These are phyloP conservation scores for Erodium maritimum DNA, from an alignment of 345 rosid genomes.

Conservation along the genomic window DNA sequence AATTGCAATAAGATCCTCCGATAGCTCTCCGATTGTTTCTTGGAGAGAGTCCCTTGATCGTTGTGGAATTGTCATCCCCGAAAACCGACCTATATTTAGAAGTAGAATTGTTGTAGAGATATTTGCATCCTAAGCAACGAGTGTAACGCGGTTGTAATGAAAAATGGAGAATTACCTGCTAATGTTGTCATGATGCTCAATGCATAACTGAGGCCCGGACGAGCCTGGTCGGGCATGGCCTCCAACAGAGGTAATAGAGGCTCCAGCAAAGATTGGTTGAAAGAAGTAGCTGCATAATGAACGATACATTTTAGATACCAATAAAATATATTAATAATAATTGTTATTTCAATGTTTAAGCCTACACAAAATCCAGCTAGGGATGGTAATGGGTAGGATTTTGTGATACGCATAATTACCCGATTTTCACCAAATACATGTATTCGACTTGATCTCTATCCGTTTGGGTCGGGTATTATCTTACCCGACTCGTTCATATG, in stretches of 20 bases:
- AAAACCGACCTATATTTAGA: constrained; percentile 37
- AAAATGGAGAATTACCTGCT: constrained; percentile 21
- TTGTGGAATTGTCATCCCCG: constrained; percentile 24
- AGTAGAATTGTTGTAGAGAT: neutral
- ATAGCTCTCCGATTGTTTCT: constrained; percentile 26
- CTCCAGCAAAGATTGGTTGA: constrained; percentile 25
- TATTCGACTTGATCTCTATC: no score
- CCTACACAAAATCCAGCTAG: no score
- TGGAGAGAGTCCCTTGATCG: constrained; percentile 38
- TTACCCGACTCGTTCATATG: no score
- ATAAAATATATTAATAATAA: no score
- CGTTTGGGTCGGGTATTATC: no score
- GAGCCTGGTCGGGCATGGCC: constrained; percentile 25
- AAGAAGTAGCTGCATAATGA: constrained; percentile 29
- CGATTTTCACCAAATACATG: no score
- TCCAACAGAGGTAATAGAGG: constrained; percentile 28
- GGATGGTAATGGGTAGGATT: no score
- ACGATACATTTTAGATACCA: neutral
- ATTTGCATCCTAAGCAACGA: constrained; percentile 1
- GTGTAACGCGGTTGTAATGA: constrained; percentile 3
- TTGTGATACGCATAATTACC: no score
- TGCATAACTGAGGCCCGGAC: constrained; percentile 19
- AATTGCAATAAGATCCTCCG: constrained; percentile 32
- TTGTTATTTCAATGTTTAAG: no score
- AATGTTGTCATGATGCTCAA: constrained; percentile 26